Percentiles rank a stretch among this genome's conserved stretches.
Evolutionary conservation across 345 rosid species (phyloP).

Genomic region (Noccaea bulbosa): DNA sequence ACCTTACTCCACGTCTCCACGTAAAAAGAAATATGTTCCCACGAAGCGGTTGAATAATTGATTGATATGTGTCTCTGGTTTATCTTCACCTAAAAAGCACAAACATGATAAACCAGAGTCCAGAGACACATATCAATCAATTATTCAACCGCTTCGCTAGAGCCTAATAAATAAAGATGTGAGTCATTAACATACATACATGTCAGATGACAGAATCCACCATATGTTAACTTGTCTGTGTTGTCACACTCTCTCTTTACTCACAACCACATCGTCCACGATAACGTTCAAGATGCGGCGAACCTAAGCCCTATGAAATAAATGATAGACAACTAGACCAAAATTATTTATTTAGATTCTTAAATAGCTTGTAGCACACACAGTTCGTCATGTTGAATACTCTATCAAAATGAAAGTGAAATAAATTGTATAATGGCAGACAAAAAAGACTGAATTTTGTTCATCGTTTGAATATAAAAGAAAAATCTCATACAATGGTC

Average conservation of each 20-base stretch:
- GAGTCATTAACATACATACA: slow-evolving; percentile 20
- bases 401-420: background rate
- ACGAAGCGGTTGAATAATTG: no score
- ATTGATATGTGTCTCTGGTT: no score
- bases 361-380: background rate
- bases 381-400: slow-evolving; percentile 1
- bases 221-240: background rate
- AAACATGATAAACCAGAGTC: slow-evolving; percentile 9
- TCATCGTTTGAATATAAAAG: background rate
- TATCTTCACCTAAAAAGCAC: background rate
- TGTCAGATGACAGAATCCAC: slow-evolving; percentile 30
- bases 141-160: slow-evolving; percentile 24
- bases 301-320: background rate
- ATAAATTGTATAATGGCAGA: background rate
- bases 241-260: slow-evolving; percentile 25
- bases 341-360: background rate
- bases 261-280: slow-evolving; percentile 14
- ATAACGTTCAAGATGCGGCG: slow-evolving; percentile 23
- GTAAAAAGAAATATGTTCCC: slow-evolving; percentile 4
- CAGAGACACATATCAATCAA: slow-evolving; percentile 20
- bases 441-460: background rate
- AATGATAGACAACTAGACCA: background rate
- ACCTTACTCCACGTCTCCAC: slow-evolving; percentile 20
- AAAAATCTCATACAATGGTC: background rate
- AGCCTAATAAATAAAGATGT: slow-evolving; percentile 22